Evolutionary conservation across 768 basidiomycete genomes (phyloP), one percentile per base, ranked within the genome.

Genomic region (Austroboletus festivus): DNA sequence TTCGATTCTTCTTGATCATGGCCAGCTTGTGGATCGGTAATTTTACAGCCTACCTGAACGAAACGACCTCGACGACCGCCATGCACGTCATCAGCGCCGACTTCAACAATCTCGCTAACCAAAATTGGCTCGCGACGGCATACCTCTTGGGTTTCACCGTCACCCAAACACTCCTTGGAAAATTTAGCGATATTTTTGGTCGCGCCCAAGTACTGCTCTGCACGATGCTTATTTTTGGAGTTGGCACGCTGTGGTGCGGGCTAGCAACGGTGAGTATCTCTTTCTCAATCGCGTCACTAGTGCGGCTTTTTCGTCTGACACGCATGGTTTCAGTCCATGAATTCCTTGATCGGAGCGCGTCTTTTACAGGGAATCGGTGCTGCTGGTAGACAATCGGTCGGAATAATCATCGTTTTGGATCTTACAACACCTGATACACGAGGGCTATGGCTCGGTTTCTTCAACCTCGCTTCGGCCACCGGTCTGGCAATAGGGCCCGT

Each of bases 401-500:
- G 68, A 0, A 60, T 70, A 19, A 69, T 71, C 55, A 57, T 69
- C 50, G 45, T 69, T 13, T 46, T 69, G 52, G 69, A 71, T 48
- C 46, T 69, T 6, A 70, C 69, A n/a, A 69, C 69, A 0, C 46
- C 69, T 0, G 69, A 71, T 45, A 53, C 69, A 16, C 65, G 68
- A 19, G 64, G 62, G 2, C n/a, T 69, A 12, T 69, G 69, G 69
- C 51, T 69, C 12, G 68, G 68, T 3, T 69, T 66, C 54, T 68
- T 68, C 53, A 69, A 62, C 33, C 60, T 65, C 28, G 56, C 69
- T 1, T 68, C 75, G 20, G 68, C 74, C 22, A 45, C 71, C n/a
- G 74, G 75, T n/a, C 61, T 71, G 8, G 70, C 77, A 31, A 59
- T 75, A 33, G 76, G 77, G 1, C 77, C 76, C 3, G 65, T 78